Conservation (phyloP, 495 filamentous ascomycete genomes). For the Thozetella sp. region DNA sequence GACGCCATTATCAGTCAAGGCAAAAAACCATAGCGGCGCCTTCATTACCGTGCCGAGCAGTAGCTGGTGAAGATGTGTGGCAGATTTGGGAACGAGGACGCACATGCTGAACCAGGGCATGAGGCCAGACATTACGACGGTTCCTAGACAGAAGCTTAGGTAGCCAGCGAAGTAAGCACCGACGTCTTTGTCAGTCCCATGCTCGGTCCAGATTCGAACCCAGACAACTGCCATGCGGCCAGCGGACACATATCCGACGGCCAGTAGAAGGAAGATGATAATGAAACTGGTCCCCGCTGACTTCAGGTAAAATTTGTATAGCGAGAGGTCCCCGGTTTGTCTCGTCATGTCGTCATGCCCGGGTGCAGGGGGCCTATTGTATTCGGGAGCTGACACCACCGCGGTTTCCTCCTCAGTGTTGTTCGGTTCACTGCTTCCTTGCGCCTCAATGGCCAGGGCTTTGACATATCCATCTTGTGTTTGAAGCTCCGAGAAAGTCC, state of each 20-base stretch:
- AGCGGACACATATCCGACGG: background rate
- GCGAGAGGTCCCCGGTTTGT: background rate
- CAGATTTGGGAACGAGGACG: background rate
- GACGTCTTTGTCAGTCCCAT: background rate
- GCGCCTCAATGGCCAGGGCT: background rate
- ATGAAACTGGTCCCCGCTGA: background rate
- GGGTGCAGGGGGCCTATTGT: background rate
- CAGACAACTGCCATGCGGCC: background rate
- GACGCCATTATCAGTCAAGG: conserved; percentile 12
- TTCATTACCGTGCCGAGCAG: conserved; percentile 1
- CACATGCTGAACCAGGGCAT: background rate
- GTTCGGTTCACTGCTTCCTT: background rate
- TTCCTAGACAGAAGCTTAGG: background rate
- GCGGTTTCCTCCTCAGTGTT: background rate
- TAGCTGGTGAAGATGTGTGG: background rate
- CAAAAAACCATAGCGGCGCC: conserved; percentile 17
- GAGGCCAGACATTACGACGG: background rate
- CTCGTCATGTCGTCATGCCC: background rate
- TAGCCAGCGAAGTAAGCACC: background rate
- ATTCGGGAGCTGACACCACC: background rate
- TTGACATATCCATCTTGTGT: background rate
- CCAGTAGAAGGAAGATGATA: background rate
- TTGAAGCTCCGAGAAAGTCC: conserved; percentile 24
- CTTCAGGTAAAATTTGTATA: background rate
- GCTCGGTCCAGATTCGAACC: background rate